A percentile compares a stretch with the other conserved stretches of the same genome.
phyloP scores from a whole-genome alignment of 169 alveolate species.

The Cryptosporidium sp. region DNA sequence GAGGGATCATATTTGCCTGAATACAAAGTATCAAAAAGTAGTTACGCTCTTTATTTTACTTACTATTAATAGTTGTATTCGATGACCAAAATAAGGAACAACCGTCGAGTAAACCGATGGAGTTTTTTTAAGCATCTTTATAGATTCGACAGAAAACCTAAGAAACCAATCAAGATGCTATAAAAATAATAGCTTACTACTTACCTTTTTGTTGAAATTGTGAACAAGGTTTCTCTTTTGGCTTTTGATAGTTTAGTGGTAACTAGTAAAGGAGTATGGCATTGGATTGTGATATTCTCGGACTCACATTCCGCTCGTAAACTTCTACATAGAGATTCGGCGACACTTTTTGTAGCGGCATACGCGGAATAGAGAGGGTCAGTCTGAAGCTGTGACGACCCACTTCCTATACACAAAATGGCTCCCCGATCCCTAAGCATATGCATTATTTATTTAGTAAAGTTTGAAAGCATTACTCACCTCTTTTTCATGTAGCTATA shows the following conservation, averaged over 20 bases:
- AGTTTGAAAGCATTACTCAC: neutral
- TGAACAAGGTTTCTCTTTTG: conserved; percentile 77
- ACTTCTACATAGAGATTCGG: conserved; percentile 77
- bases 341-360: conserved; percentile 77
- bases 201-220: conserved; percentile 78
- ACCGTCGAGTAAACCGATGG: conserved; percentile 22
- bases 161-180: neutral
- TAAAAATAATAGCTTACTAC: neutral
- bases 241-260: conserved; percentile 79
- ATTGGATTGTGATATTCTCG: conserved; percentile 78
- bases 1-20: conserved; percentile 69
- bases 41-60: neutral
- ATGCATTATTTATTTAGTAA: neutral
- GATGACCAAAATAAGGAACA: conserved; percentile 77
- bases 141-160: conserved; percentile 57
- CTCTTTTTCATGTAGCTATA: conserved; percentile 66
- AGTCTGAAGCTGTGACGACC: conserved; percentile 74
- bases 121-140: conserved; percentile 8
- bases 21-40: neutral
- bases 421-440: conserved; percentile 64
- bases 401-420: conserved; percentile 79
- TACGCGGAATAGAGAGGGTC: conserved; percentile 80
- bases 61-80: conserved; percentile 72
- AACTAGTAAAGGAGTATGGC: conserved; percentile 80
- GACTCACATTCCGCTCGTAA: conserved; percentile 77